phyloP scores from a whole-genome alignment of 2,329 filamentous ascomycete species.

The Sporothrix variecibatus region DNA sequence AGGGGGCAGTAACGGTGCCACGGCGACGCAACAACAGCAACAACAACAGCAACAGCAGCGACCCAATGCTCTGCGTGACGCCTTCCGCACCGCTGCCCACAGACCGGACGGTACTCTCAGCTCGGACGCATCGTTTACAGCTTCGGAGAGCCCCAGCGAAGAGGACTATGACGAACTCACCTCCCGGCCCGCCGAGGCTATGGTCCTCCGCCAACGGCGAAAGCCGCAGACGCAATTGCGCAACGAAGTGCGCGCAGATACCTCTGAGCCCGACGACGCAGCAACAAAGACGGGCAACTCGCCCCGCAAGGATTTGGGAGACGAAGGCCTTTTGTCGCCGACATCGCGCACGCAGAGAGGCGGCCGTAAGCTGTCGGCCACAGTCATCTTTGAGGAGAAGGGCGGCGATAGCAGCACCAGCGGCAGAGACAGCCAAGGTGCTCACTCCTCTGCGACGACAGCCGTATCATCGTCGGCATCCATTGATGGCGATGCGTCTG shows the following conservation, averaged over 20 bases:
- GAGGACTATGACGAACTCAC: slow-evolving; percentile 49
- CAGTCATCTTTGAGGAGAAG: slow-evolving; percentile 31
- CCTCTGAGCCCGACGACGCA: neutral
- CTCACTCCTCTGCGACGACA: slow-evolving; percentile 18
- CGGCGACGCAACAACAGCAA: slow-evolving; percentile 3
- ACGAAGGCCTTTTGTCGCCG: neutral
- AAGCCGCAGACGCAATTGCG: slow-evolving; percentile 25
- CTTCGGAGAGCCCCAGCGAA: slow-evolving; percentile 47
- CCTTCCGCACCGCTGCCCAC: slow-evolving; percentile 24
- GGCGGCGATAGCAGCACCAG: neutral
- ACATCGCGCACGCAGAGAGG: slow-evolving; percentile 9
- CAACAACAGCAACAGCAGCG: slow-evolving; percentile 10
- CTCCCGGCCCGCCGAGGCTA: slow-evolving; percentile 29
- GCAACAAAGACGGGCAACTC: slow-evolving; percentile 5
- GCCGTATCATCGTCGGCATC: slow-evolving; percentile 26
- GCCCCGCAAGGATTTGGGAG: neutral
- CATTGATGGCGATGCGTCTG: neutral
- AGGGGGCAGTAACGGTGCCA: neutral
- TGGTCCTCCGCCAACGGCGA: slow-evolving; percentile 32
- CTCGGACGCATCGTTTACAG: slow-evolving; percentile 30
- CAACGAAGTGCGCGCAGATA: slow-evolving; percentile 20
- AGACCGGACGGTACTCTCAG: slow-evolving; percentile 11
- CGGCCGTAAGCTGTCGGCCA: slow-evolving; percentile 30
- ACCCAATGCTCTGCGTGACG: slow-evolving; percentile 33
- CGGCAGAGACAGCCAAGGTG: neutral